A percentile compares a stretch with the other conserved stretches of the same genome.
Evolutionary conservation across 768 basidiomycete species (phyloP).

Genomic region (Russula dissimulans): DNA sequence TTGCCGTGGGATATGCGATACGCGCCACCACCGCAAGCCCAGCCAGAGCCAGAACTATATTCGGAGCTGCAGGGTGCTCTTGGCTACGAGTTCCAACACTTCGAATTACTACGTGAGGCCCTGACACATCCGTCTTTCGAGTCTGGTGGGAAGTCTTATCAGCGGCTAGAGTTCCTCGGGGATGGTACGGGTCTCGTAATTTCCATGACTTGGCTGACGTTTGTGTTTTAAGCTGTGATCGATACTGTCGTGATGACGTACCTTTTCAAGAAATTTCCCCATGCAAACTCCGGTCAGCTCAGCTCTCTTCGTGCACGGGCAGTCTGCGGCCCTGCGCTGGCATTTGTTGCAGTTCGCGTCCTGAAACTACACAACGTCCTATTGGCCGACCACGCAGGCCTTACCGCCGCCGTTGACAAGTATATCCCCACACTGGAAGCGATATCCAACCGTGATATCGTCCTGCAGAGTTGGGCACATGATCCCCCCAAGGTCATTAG

Average conservation of each 20-base stretch:
- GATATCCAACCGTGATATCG: conserved; percentile 49
- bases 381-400: conserved; percentile 57
- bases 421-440: conserved; percentile 52
- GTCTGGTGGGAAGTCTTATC: conserved; percentile 55
- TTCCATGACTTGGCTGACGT: background rate
- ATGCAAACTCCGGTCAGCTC: conserved; percentile 68
- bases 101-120: conserved; percentile 63
- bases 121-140: conserved; percentile 80
- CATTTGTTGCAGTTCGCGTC: conserved; percentile 54
- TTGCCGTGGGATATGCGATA: conserved; percentile 62
- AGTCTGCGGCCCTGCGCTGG: conserved; percentile 67
- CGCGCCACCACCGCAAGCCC: conserved; percentile 25
- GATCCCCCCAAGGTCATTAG: conserved; percentile 81
- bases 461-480: conserved; percentile 66
- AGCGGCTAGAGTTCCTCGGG: conserved; percentile 82
- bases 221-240: conserved; percentile 43
- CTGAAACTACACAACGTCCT: conserved; percentile 62
- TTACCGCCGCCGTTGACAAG: conserved; percentile 53
- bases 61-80: conserved; percentile 48
- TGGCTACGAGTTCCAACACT: conserved; percentile 60
- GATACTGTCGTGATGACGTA: conserved; percentile 65
- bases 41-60: conserved; percentile 41
- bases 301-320: conserved; percentile 60
- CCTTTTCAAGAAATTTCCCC: conserved; percentile 59
- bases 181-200: conserved; percentile 50